Evolutionary conservation across 495 filamentous ascomycete genomes (phyloP).

Genomic region (Penicillium taxi): DNA sequence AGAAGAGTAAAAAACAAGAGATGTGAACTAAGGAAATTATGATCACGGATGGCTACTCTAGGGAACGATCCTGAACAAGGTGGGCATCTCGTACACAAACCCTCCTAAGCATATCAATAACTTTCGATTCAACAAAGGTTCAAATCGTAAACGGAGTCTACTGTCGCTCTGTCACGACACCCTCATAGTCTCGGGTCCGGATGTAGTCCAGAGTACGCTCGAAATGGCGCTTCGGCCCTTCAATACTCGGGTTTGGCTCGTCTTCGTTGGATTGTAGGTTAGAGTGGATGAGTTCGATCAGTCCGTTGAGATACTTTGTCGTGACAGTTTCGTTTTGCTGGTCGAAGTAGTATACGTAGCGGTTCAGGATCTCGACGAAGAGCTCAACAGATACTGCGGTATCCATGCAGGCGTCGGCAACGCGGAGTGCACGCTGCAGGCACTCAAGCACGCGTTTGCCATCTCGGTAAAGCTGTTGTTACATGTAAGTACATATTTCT

Average conservation of each 20-base stretch:
- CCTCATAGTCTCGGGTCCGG: constrained; percentile 82
- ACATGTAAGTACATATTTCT: constrained; percentile 3
- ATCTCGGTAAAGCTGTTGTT: constrained; percentile 76
- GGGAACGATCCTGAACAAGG: no score
- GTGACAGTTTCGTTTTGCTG: constrained; percentile 98
- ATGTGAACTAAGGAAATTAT: constrained; percentile 4
- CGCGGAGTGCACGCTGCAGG: constrained; percentile 86
- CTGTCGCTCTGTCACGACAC: constrained; percentile 69
- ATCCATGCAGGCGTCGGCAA: constrained; percentile 98
- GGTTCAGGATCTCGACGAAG: constrained; percentile 95
- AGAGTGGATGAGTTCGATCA: constrained; percentile 96
- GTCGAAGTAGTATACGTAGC: constrained; percentile 99
- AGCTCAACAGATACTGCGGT: constrained; percentile 95
- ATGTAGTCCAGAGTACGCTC: constrained; percentile 92
- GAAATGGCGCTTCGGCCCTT: constrained; percentile 86
- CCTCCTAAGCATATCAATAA: constrained; percentile 1
- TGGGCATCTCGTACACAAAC: constrained; percentile 3
- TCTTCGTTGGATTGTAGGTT: constrained; percentile 78
- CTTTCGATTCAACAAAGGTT: not conserved
- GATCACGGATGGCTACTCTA: no score
- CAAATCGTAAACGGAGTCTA: constrained; percentile 6
- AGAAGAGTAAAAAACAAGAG: constrained; percentile 8
- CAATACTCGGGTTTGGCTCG: constrained; percentile 61
- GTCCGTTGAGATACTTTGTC: constrained; percentile 93
- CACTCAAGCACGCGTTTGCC: constrained; percentile 96